Base-by-base conservation (phyloP, 1,139 yeast genomes). In the Blastobotrys malaysiensis region DNA sequence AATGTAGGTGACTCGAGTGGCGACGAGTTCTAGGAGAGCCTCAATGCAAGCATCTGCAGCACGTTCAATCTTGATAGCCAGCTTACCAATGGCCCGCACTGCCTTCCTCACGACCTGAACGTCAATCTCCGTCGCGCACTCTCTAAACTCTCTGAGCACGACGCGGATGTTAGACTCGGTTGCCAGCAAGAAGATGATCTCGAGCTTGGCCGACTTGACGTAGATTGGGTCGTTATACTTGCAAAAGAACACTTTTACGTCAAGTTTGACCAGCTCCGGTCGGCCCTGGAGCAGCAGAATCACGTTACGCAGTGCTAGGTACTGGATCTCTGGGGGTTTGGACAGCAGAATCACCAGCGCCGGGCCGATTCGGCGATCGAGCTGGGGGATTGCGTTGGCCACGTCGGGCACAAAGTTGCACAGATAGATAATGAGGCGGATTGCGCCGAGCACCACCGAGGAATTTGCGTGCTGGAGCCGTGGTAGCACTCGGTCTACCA, bases 171-270 rank as follows among this genome's bases (percentile, higher is more conserved):
- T 89, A 1, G 68, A 61, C 55, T 82, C 84, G 61, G 81, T 79
- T 1, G 97, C 96, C 49, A 91, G 72, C 39, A 89, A 73, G 64
- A 87, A 89, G 26, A 91, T 82, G 55, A 93, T 86, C 65, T 91
- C 98, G 48, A 93, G 75, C 65, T 93, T 91, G 9, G 97, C 88
- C 63, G 90, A 95, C 68, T 90, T 89, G 65, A 93, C 85, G 67
- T 87, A 93, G 20, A 88, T 83, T 0, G 95, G 95, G 67, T 91
- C 97, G 65, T 86, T 86, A 63, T 81, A 88, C 59, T 83, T 83
- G 69, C 95, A 85, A 69, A 88, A 89, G 67, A 91, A 88, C 72
- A 83, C 81, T 55, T 83, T 82, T 24, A 86, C 89, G 60, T 86
- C 95, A 53, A 88, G 74, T 20, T 75, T 73, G 5, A 88, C 72